Evolutionary conservation across 23 red algal species (phyloP).

Genomic region (Chondrus crispus): DNA sequence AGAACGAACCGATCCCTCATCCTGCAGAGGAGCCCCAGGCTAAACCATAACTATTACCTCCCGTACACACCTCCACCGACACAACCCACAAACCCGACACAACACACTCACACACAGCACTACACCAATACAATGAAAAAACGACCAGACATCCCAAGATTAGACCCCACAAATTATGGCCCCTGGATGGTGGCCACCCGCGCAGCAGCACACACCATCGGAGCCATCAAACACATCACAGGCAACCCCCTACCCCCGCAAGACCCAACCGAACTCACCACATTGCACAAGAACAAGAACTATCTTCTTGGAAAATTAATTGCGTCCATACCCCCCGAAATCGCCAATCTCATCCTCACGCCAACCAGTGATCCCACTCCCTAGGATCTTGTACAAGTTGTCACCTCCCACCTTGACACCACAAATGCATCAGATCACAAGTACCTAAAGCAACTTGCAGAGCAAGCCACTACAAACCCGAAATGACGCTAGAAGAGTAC

Average conservation of each 20-base stretch:
- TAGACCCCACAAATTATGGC: background rate
- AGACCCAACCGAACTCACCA: background rate
- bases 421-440: background rate
- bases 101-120: too few species aligned
- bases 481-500: background rate
- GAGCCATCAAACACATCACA: background rate
- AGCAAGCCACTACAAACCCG: background rate
- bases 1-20: too few species aligned
- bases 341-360: background rate
- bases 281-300: background rate
- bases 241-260: background rate
- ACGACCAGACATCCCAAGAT: background rate
- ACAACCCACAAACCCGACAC: too few species aligned
- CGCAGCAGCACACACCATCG: background rate
- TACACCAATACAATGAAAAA: too few species aligned
- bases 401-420: background rate
- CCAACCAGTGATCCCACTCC: background rate
- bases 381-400: background rate
- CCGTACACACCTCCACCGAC: too few species aligned
- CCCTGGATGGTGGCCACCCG: background rate
- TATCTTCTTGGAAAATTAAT: background rate
- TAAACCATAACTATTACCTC: too few species aligned
- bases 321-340: background rate
- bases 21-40: too few species aligned
- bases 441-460: background rate